These are phyloP conservation scores for Melampsora occidentalis DNA, from an alignment of 1,284 basidiomycete genomes.

Conservation along the genomic window DNA sequence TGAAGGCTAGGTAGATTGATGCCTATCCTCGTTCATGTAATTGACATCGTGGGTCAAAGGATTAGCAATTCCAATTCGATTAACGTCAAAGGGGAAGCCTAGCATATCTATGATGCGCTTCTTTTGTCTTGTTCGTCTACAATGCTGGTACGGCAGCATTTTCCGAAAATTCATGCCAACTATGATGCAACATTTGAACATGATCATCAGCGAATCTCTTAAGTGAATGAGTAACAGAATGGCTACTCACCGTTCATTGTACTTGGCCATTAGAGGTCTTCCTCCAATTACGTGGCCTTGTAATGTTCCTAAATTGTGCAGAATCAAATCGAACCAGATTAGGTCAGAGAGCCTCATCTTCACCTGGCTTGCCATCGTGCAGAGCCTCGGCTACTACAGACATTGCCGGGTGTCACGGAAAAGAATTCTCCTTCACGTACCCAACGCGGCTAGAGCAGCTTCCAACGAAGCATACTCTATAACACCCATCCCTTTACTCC, in stretches of 20 bases:
- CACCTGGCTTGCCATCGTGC: no score
- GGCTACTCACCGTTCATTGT: slow-evolving; percentile 41
- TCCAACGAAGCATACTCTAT: slow-evolving; percentile 41
- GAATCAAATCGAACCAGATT: slow-evolving; percentile 1
- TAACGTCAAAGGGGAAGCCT: no score
- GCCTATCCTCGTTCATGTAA: no score
- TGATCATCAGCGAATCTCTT: background rate
- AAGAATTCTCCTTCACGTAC: slow-evolving; percentile 1
- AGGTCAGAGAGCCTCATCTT: background rate
- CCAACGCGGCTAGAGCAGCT: slow-evolving; percentile 32
- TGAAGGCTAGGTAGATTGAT: no score
- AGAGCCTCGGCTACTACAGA: no score
- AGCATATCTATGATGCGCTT: no score
- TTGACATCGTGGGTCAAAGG: no score
- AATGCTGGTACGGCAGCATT: slow-evolving; percentile 9
- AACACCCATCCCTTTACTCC: slow-evolving; percentile 44
- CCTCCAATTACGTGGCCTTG: slow-evolving; percentile 40
- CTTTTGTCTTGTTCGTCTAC: no score
- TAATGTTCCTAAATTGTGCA: slow-evolving; percentile 21
- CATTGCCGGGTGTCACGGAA: no score
- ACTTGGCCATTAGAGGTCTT: slow-evolving; percentile 40
- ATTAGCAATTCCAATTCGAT: no score
- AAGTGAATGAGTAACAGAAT: background rate
- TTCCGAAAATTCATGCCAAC: slow-evolving; percentile 42
- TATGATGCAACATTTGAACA: background rate